Percentiles rank a stretch among this genome's conserved stretches.
phyloP scores from a whole-genome alignment of 192 early-diverging fungal species.

The Coemansia sp. region DNA sequence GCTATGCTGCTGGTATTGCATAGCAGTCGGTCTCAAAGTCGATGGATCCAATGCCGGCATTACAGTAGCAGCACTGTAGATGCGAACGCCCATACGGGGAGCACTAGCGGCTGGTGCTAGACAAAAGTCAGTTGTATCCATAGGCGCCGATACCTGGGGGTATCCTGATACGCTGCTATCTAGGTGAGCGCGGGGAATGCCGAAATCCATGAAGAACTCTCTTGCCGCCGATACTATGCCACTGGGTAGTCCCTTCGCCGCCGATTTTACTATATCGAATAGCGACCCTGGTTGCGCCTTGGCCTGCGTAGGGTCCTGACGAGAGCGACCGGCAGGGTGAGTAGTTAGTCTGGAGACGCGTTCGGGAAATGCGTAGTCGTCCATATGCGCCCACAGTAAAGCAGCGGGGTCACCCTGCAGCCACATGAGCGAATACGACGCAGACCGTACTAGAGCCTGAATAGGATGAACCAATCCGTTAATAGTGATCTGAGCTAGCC shows the following conservation, averaged over 20 bases:
- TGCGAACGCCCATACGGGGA: neutral
- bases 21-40: slow-evolving; percentile 18
- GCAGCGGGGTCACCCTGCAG: slow-evolving; percentile 45
- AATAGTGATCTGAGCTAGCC: neutral
- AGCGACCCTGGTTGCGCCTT: slow-evolving; percentile 48
- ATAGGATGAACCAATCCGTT: slow-evolving; percentile 26
- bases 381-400: slow-evolving; percentile 44
- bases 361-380: slow-evolving; percentile 56
- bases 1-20: slow-evolving; percentile 41
- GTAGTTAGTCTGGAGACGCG: slow-evolving; percentile 23
- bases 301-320: slow-evolving; percentile 20
- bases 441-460: slow-evolving; percentile 18
- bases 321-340: slow-evolving; percentile 34
- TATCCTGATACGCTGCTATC: slow-evolving; percentile 35
- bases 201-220: slow-evolving; percentile 45
- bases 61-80: slow-evolving; percentile 21
- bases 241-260: slow-evolving; percentile 13
- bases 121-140: slow-evolving; percentile 2
- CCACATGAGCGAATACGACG: slow-evolving; percentile 26
- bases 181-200: slow-evolving; percentile 38
- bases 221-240: slow-evolving; percentile 1
- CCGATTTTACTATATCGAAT: slow-evolving; percentile 27
- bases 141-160: slow-evolving; percentile 10
- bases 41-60: slow-evolving; percentile 16
- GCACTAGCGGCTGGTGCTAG: slow-evolving; percentile 15